Conservation (phyloP, 2,329 filamentous ascomycete species). For the Phialemonium atrogriseum region DNA sequence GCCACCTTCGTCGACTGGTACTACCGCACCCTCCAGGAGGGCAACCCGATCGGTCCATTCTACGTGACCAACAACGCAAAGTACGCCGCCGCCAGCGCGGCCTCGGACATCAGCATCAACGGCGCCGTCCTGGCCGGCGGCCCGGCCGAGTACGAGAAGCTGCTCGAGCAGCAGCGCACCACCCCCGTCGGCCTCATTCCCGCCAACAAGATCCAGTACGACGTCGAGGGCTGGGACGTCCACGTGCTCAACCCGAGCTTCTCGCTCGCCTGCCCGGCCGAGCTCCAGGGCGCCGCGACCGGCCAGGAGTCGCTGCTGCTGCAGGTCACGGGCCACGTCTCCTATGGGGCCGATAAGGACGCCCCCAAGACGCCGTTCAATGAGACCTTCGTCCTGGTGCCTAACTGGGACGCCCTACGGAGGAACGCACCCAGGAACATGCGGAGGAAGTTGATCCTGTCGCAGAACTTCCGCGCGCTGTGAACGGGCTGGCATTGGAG, state of each 20-base stretch:
- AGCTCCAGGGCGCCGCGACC: constrained; percentile 20
- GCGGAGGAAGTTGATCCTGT: constrained; percentile 58
- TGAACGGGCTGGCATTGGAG: constrained; percentile 25
- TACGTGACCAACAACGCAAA: constrained; percentile 55
- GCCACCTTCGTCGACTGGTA: constrained; percentile 64
- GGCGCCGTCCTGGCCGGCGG: constrained; percentile 53
- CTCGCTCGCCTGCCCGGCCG: constrained; percentile 45
- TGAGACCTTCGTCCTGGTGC: constrained; percentile 74
- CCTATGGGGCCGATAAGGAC: constrained; percentile 56
- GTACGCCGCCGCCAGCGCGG: constrained; percentile 45
- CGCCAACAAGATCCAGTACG: constrained; percentile 47
- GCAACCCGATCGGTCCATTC: constrained; percentile 53
- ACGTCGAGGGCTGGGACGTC: constrained; percentile 67
- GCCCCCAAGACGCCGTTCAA: constrained; percentile 63
- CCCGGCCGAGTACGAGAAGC: constrained; percentile 56
- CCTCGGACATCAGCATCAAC: constrained; percentile 65
- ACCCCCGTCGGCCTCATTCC: constrained; percentile 7
- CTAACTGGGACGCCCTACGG: constrained; percentile 56
- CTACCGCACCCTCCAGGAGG: constrained; percentile 64
- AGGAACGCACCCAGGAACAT: constrained; percentile 43
- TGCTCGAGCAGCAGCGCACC: constrained; percentile 57
- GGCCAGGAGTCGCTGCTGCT: constrained; percentile 52
- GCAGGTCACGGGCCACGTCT: constrained; percentile 64
- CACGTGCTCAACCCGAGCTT: constrained; percentile 69
- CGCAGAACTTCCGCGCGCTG: constrained; percentile 60